Evolutionary conservation across 345 rosid genomes (phyloP).

Genomic region (Boechera retrofracta): DNA sequence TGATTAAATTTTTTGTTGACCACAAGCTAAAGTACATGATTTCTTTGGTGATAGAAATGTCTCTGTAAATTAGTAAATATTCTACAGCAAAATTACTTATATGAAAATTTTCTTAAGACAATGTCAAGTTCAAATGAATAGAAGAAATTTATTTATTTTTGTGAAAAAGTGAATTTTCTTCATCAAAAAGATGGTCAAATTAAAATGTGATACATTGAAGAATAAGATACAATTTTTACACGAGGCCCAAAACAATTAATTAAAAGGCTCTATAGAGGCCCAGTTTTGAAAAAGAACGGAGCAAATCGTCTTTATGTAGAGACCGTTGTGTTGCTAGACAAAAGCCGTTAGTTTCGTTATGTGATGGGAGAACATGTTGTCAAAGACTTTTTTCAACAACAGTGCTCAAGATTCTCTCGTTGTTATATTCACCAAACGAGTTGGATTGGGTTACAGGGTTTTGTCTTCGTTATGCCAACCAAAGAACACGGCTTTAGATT

Average conservation of each 20-base stretch:
- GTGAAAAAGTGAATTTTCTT: not conserved
- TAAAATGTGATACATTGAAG: not conserved
- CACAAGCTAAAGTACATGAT: not conserved
- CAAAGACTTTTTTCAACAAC: conserved; percentile 34
- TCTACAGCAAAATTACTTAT: too few relatives aligned
- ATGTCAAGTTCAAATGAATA: not conserved
- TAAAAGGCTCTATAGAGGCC: not conserved
- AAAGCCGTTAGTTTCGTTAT: conserved; percentile 31
- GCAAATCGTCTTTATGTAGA: not conserved
- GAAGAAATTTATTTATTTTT: not conserved
- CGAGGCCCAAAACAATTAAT: conserved; percentile 4
- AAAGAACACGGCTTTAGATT: conserved; percentile 38
- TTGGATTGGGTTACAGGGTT: conserved; percentile 15
- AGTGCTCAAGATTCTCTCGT: not conserved
- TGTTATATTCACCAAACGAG: not conserved
- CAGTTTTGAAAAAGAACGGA: not conserved
- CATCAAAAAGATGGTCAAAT: not conserved
- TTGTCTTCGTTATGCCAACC: conserved; percentile 32
- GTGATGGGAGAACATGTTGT: conserved; percentile 40
- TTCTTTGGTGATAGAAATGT: not conserved
- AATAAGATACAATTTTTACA: not conserved
- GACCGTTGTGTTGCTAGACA: conserved; percentile 2
- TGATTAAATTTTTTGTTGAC: conserved; percentile 16
- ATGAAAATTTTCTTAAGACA: not conserved
- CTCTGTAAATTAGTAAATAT: too few relatives aligned